A percentile compares a stretch with the other conserved stretches of the same genome.
phyloP scores from a whole-genome alignment of 306 rosid species.

The Malus orientalis region DNA sequence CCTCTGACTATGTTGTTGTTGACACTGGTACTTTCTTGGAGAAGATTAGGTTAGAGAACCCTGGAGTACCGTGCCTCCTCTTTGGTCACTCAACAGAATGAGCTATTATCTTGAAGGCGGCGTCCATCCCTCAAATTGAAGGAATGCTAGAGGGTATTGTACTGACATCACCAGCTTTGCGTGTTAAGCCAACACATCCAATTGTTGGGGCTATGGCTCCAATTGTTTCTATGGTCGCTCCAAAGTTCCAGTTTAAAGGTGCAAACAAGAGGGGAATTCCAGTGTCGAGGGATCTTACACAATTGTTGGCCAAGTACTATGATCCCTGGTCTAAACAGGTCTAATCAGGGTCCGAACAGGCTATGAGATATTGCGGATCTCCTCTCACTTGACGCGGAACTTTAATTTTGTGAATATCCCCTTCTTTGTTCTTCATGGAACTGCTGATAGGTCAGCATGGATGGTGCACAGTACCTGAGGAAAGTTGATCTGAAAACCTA shows the following conservation, averaged over 20 bases:
- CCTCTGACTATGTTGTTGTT: too few species aligned
- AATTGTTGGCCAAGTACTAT: slow-evolving; percentile 76
- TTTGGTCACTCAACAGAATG: slow-evolving; percentile 99
- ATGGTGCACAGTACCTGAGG: too few species aligned
- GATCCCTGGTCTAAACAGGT: slow-evolving; percentile 94
- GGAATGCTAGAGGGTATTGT: slow-evolving; percentile 75
- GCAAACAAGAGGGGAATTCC: slow-evolving; percentile 99
- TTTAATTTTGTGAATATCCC: slow-evolving; percentile 74
- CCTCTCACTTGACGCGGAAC: slow-evolving; percentile 56
- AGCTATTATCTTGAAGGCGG: slow-evolving; percentile 89
- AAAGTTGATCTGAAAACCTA: too few species aligned
- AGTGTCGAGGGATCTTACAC: slow-evolving; percentile 93
- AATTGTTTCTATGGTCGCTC: slow-evolving; percentile 69
- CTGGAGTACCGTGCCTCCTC: slow-evolving; percentile 89
- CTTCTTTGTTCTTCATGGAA: slow-evolving; percentile 94
- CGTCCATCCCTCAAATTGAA: slow-evolving; percentile 46
- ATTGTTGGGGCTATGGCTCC: slow-evolving; percentile 93
- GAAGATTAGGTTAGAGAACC: slow-evolving; percentile 75
- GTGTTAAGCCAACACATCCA: slow-evolving; percentile 94
- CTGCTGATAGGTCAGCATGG: slow-evolving; percentile 49
- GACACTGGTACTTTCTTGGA: slow-evolving; percentile 62
- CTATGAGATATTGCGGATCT: slow-evolving; percentile 80
- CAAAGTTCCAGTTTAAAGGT: slow-evolving; percentile 87
- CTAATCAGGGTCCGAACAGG: slow-evolving; percentile 90
- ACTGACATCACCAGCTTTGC: slow-evolving; percentile 91